A percentile compares a stretch with the other conserved stretches of the same genome.
Evolutionary conservation across 257 asterid genomes (phyloP).

Genomic region (Eucommia ulmoides): DNA sequence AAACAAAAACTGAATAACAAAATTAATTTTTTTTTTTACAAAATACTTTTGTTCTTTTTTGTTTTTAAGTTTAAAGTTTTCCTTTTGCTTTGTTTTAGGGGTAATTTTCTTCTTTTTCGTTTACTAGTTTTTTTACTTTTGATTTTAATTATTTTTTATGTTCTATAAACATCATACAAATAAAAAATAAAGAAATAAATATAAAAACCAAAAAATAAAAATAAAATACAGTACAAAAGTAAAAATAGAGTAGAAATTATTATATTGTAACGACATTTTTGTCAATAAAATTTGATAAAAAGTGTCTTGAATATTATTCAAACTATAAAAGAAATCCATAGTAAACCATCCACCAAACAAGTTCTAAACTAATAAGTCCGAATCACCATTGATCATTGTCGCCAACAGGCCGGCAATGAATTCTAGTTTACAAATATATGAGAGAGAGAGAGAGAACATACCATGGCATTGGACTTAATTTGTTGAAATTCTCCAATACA

Average conservation of each 20-base stretch:
- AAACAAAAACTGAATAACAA: too few relatives aligned
- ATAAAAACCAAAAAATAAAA: background rate
- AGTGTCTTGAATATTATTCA: background rate
- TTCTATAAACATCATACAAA: too few relatives aligned
- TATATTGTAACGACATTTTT: too few relatives aligned
- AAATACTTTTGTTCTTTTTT: background rate
- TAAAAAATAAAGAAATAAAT: background rate
- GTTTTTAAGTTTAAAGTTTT: too few relatives aligned
- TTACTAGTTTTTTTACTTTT: too few relatives aligned
- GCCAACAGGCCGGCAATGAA: background rate
- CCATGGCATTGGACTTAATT: constrained; percentile 52
- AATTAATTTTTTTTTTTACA: too few relatives aligned
- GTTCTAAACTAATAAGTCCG: background rate
- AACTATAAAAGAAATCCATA: background rate
- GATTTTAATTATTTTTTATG: too few relatives aligned
- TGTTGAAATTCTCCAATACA: constrained; percentile 68
- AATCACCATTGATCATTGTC: background rate
- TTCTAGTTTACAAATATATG: background rate
- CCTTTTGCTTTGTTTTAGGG: too few relatives aligned
- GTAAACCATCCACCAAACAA: background rate
- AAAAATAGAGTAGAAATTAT: too few relatives aligned
- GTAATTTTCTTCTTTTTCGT: too few relatives aligned
- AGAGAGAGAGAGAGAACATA: constrained; percentile 17
- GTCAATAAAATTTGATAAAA: background rate
- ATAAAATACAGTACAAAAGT: background rate